These are phyloP conservation scores for Isoetes taiwanensis DNA, from an alignment of 75 land plant genomes.

Conservation along the genomic window DNA sequence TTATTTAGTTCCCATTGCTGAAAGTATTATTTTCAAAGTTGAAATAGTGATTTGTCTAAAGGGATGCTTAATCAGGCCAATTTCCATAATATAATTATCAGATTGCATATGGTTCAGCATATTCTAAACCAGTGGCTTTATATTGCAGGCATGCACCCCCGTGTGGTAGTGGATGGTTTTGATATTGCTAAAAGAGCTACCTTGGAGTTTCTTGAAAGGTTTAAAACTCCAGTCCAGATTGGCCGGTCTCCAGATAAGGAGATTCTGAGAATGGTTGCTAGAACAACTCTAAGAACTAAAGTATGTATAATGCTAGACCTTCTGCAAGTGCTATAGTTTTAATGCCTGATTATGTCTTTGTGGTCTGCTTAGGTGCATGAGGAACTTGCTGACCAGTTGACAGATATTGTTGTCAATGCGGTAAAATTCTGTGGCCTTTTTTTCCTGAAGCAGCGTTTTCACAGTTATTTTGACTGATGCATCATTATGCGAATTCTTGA, in stretches of 20 bases:
- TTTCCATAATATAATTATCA: too few species aligned
- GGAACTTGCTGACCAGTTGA: slow-evolving; percentile 84
- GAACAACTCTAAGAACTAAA: slow-evolving; percentile 92
- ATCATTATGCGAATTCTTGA: background rate
- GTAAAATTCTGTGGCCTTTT: slow-evolving; percentile 43
- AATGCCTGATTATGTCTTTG: background rate
- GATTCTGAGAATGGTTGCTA: slow-evolving; percentile 90
- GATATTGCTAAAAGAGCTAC: slow-evolving; percentile 98
- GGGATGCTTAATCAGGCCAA: too few species aligned
- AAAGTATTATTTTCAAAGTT: too few species aligned
- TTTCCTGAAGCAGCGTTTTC: background rate
- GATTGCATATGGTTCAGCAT: too few species aligned
- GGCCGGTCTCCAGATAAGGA: slow-evolving; percentile 87
- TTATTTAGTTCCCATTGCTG: too few species aligned
- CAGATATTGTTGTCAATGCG: slow-evolving; percentile 86
- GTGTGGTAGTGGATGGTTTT: slow-evolving; percentile 94
- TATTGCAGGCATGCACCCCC: slow-evolving; percentile 83
- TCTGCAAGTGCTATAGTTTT: background rate
- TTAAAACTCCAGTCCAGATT: slow-evolving; percentile 83
- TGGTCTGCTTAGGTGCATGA: slow-evolving; percentile 55
- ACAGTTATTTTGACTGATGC: background rate
- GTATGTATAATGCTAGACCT: slow-evolving; percentile 15
- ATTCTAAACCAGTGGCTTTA: too few species aligned
- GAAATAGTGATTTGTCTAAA: too few species aligned
- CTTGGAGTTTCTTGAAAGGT: slow-evolving; percentile 83